Evolutionary conservation across 495 filamentous ascomycete species (phyloP).

Genomic region (Apiosordaria backusii): DNA sequence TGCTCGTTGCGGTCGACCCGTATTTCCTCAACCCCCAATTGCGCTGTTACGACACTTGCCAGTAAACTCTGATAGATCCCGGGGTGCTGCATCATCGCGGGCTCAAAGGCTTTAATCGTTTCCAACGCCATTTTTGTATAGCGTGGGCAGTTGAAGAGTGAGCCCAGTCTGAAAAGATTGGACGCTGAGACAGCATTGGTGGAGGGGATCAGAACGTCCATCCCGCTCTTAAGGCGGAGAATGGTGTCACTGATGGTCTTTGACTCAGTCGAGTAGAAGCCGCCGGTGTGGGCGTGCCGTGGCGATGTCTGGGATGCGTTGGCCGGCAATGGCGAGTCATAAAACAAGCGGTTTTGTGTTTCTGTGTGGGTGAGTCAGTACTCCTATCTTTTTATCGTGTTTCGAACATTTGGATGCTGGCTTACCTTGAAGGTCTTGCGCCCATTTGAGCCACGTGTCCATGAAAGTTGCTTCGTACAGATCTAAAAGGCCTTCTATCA

Average conservation of each 20-base stretch:
- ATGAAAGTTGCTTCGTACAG: constrained; percentile 88
- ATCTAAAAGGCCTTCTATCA: constrained; percentile 79
- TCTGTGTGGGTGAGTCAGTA: constrained; percentile 35
- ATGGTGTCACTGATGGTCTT: constrained; percentile 66
- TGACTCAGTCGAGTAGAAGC: constrained; percentile 82
- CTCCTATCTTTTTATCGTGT: constrained; percentile 22
- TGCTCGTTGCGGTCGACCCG: constrained; percentile 13
- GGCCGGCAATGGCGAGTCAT: constrained; percentile 43
- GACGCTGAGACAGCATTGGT: constrained; percentile 79
- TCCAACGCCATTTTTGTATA: constrained; percentile 64
- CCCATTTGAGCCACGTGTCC: constrained; percentile 74
- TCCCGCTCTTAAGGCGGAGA: constrained; percentile 86
- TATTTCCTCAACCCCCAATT: constrained; percentile 46
- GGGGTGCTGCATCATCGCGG: constrained; percentile 87
- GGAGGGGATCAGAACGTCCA: constrained; percentile 85
- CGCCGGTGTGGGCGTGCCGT: constrained; percentile 50
- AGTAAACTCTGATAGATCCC: constrained; percentile 81
- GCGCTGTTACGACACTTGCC: constrained; percentile 63
- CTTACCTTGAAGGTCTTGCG: constrained; percentile 75
- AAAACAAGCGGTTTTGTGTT: constrained; percentile 65
- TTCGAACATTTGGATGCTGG: constrained; percentile 60
- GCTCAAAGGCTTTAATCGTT: constrained; percentile 79
- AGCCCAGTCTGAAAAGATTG: constrained; percentile 76
- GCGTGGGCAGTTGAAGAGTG: constrained; percentile 61
- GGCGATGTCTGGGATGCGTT: constrained; percentile 33